Evolutionary conservation across 148 eudicot genomes (phyloP), one percentile per base, ranked within the genome.

Genomic region (Polygonum aviculare): DNA sequence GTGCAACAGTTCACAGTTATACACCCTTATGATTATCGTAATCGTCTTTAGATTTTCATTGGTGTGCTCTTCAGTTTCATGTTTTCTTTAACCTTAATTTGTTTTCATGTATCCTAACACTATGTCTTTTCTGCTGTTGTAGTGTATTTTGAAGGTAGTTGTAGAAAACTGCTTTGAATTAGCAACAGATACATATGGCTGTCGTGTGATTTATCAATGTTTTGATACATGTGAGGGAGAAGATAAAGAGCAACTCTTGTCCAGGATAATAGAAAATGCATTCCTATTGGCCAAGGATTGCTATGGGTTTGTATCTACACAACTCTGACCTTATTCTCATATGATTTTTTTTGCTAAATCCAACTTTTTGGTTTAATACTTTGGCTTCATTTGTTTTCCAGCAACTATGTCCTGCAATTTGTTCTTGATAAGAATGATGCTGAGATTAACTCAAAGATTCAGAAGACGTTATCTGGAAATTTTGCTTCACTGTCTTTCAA

Each of bases 361-460:
- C 45, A 7, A 49, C n/a, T 51, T 33, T 63, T 3, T 41, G 41
- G 31, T 45, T 41, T 71, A 26, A 71, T 41, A 7, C n/a, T 71
- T 40, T 40, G 44, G 74, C 41, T 40, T 71, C 12, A 10, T 31
- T 45, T 63, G 12, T 31, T 50, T 10, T 84, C 18, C 54, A 88
- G 91, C 39, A 88, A 89, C 77, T 89, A 89, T 70, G 90, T 89
- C 76, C 82, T 89, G 81, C 90, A 87, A 84, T 82, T 80, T 26
- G 76, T 87, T 45, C 57, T 87, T 21, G 84, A 74, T 9, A 55
- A 80, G 74, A 76, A 49, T 69, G 72, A 60, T 15, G 82, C 70
- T 2, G 80, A 77, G 41, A 75, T 82, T 41, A 82, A 85, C 7
- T 69, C 73, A 19, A 73, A 74, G 16, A 78, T 89, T 72, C 19